phyloP scores from a whole-genome alignment of 2,329 filamentous ascomycete species.

The Pseudocercospora vitis region DNA sequence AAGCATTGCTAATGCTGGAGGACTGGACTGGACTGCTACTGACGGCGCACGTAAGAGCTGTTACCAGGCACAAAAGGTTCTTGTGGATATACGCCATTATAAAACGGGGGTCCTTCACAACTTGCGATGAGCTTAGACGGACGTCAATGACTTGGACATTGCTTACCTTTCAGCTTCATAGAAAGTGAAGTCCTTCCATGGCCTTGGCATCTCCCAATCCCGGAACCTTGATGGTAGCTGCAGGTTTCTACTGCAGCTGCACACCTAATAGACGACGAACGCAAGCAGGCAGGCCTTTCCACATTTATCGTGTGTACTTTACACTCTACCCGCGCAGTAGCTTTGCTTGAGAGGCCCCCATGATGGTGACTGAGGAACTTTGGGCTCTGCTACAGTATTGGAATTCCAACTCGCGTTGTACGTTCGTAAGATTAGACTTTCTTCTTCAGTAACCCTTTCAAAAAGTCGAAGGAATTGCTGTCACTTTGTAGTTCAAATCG shows the following conservation, averaged over 20 bases:
- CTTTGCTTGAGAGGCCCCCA: neutral
- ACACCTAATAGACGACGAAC: no score
- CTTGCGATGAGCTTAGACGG: neutral
- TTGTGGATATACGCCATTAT: neutral
- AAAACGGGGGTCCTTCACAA: neutral
- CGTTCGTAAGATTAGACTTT: conserved; percentile 57
- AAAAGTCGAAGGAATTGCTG: conserved; percentile 98
- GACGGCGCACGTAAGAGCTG: neutral
- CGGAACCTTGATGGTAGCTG: neutral
- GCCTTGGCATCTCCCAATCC: neutral
- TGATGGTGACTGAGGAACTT: neutral
- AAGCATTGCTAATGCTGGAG: neutral
- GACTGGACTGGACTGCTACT: conserved; percentile 1
- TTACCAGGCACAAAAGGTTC: neutral
- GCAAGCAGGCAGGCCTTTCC: no score
- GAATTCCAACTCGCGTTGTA: neutral
- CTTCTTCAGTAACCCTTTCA: conserved; percentile 78
- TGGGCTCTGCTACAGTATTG: neutral
- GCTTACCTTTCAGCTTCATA: neutral
- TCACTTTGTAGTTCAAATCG: conserved; percentile 88
- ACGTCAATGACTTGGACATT: neutral
- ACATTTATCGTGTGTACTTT: neutral
- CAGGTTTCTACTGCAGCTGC: neutral
- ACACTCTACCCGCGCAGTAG: neutral
- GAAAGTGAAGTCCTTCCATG: neutral